phyloP scores from a whole-genome alignment of 805 yeast genomes.

The Saturnispora hagleri region DNA sequence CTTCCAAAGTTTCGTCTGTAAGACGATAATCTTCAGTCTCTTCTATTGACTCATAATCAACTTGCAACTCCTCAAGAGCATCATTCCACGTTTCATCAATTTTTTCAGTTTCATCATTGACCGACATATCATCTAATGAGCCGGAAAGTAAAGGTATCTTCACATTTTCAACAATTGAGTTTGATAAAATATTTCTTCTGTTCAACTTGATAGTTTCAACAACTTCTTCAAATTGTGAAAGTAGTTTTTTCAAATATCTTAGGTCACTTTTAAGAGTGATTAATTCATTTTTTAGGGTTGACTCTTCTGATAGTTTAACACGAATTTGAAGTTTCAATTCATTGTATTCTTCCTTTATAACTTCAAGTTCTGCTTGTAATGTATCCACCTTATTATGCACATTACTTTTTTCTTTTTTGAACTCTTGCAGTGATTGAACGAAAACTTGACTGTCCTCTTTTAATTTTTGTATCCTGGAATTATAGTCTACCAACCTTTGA shows the following conservation, averaged over 20 bases:
- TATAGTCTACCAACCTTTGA: constrained; percentile 47
- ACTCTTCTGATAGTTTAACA: constrained; percentile 11
- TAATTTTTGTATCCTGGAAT: constrained; percentile 36
- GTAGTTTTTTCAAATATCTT: constrained; percentile 24
- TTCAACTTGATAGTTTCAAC: constrained; percentile 46
- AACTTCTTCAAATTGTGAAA: constrained; percentile 40
- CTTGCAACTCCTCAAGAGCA: constrained; percentile 36
- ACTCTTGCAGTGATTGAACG: constrained; percentile 25
- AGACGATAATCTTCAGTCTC: constrained; percentile 37
- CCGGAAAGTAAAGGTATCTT: constrained; percentile 56
- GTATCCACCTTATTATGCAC: constrained; percentile 29
- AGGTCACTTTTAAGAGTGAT: constrained; percentile 27
- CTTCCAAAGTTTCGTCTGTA: constrained; percentile 29
- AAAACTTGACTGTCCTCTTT: constrained; percentile 30
- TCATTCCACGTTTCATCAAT: constrained; percentile 26
- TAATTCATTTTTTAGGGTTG: constrained; percentile 24
- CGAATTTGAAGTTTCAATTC: constrained; percentile 13
- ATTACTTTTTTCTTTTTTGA: constrained; percentile 27
- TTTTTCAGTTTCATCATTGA: constrained; percentile 26
- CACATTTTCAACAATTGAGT: constrained; percentile 66
- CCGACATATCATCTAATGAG: constrained; percentile 48
- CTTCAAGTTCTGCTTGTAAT: constrained; percentile 34
- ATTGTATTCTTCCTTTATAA: constrained; percentile 28
- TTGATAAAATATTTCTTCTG: constrained; percentile 49
- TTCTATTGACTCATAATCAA: constrained; percentile 50